phyloP scores from a whole-genome alignment of 768 basidiomycete species.

The Termitomyces sp. region DNA sequence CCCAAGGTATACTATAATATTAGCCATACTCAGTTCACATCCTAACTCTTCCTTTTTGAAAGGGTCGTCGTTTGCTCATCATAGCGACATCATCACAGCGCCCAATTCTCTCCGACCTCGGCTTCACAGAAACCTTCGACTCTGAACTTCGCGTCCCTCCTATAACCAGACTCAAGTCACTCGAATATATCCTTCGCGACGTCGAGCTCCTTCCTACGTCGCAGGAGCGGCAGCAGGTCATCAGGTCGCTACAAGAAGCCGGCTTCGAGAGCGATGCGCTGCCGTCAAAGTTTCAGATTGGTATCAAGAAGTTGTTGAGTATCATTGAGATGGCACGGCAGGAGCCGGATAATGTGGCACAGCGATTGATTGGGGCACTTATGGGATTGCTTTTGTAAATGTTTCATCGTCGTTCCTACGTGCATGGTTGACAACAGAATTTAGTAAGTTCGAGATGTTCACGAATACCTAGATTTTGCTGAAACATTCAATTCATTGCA shows the following conservation, averaged over 20 bases:
- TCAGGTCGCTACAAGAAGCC: slow-evolving; percentile 65
- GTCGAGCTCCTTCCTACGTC: slow-evolving; percentile 67
- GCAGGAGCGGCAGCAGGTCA: slow-evolving; percentile 49
- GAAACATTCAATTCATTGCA: not conserved
- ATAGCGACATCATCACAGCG: slow-evolving; percentile 90
- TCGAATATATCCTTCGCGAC: slow-evolving; percentile 76
- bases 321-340: slow-evolving; percentile 96
- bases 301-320: slow-evolving; percentile 90
- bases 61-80: slow-evolving; percentile 89
- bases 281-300: slow-evolving; percentile 60
- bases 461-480: not conserved
- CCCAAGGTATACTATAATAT: slow-evolving; percentile 65
- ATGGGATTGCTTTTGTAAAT: slow-evolving; percentile 43
- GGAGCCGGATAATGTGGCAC: slow-evolving; percentile 79
- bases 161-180: slow-evolving; percentile 59
- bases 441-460: not conserved
- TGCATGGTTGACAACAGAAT: not conserved
- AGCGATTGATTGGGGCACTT: slow-evolving; percentile 59
- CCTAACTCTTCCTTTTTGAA: slow-evolving; percentile 1
- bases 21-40: not conserved
- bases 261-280: slow-evolving; percentile 54
- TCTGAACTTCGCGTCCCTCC: slow-evolving; percentile 82
- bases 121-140: slow-evolving; percentile 86
- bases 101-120: slow-evolving; percentile 80
- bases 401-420: not conserved